Evolutionary conservation across 208 protist species (phyloP).

Genomic region (Trypanosoma lewisi): DNA sequence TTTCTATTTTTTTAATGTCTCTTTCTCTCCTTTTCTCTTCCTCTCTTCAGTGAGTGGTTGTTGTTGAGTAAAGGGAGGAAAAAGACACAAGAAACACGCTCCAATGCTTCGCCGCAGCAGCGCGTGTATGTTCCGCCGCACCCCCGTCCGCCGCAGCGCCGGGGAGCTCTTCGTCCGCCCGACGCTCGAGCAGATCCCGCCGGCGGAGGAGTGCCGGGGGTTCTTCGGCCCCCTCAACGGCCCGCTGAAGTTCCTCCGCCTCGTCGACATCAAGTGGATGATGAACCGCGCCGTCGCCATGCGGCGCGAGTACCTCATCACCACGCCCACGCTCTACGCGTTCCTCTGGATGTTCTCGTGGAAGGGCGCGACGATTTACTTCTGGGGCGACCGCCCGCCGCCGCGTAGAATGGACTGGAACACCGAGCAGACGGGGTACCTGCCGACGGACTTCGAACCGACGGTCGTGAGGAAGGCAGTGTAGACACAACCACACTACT

Average conservation of each 20-base stretch:
- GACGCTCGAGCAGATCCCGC: constrained; percentile 75
- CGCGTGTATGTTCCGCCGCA: constrained; percentile 65
- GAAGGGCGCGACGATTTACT: constrained; percentile 68
- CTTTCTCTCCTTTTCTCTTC: too few relatives aligned
- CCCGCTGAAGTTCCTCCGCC: constrained; percentile 45
- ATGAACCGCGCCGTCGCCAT: constrained; percentile 87
- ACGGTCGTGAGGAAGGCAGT: constrained; percentile 59
- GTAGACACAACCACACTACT: constrained; percentile 24
- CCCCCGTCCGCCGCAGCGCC: constrained; percentile 61
- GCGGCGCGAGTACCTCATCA: constrained; percentile 85
- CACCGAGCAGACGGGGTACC: constrained; percentile 76
- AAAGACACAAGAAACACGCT: constrained; percentile 5
- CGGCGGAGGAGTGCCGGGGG: constrained; percentile 51
- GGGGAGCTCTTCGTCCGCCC: constrained; percentile 84
- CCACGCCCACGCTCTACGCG: constrained; percentile 70
- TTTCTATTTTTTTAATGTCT: not conserved
- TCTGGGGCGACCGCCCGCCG: constrained; percentile 82
- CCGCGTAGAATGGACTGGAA: constrained; percentile 89
- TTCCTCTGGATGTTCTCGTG: constrained; percentile 89
- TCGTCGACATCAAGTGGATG: constrained; percentile 91
- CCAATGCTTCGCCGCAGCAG: constrained; percentile 83
- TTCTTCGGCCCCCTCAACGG: constrained; percentile 84
- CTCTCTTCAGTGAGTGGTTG: not conserved
- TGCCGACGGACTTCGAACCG: constrained; percentile 69
- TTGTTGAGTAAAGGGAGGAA: constrained; percentile 5